Conservation (phyloP, 352 stramenopile species). For the Phytophthora nicotianae region DNA sequence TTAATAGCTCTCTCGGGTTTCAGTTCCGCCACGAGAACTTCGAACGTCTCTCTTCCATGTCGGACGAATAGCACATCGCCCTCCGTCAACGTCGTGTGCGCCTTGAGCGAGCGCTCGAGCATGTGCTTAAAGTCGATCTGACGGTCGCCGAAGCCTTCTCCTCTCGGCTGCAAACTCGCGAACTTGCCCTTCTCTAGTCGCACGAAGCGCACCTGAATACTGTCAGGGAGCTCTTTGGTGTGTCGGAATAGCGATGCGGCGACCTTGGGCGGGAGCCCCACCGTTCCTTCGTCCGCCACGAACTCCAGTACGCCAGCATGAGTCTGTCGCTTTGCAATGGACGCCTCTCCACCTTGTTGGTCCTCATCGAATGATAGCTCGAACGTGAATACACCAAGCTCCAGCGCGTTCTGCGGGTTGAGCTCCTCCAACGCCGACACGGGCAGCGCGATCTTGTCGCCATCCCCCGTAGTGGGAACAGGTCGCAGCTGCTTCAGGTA, state of each 20-base stretch:
- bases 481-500: conserved; percentile 57
- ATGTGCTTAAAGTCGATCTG: conserved; percentile 86
- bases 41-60: conserved; percentile 80
- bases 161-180: conserved; percentile 67
- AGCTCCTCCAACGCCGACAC: conserved; percentile 78
- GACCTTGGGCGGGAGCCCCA: conserved; percentile 81
- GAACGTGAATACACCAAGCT: conserved; percentile 84
- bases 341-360: background rate
- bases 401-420: conserved; percentile 77
- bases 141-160: conserved; percentile 70
- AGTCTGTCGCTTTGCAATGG: conserved; percentile 35
- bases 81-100: conserved; percentile 77
- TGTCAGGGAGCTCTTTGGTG: conserved; percentile 27
- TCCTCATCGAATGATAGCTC: conserved; percentile 54
- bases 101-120: conserved; percentile 73
- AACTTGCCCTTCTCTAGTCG: conserved; percentile 75
- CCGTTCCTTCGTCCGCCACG: conserved; percentile 72
- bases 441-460: conserved; percentile 81
- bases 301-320: conserved; percentile 86
- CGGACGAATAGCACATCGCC: conserved; percentile 81
- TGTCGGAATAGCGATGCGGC: conserved; percentile 65
- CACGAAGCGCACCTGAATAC: conserved; percentile 72
- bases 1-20: conserved; percentile 60
- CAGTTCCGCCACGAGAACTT: conserved; percentile 68
- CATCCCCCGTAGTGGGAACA: conserved; percentile 53